Evolutionary conservation across 176 grass and related monocot genomes (phyloP), one percentile per base, ranked within the genome.

Genomic region (Zea mays): DNA sequence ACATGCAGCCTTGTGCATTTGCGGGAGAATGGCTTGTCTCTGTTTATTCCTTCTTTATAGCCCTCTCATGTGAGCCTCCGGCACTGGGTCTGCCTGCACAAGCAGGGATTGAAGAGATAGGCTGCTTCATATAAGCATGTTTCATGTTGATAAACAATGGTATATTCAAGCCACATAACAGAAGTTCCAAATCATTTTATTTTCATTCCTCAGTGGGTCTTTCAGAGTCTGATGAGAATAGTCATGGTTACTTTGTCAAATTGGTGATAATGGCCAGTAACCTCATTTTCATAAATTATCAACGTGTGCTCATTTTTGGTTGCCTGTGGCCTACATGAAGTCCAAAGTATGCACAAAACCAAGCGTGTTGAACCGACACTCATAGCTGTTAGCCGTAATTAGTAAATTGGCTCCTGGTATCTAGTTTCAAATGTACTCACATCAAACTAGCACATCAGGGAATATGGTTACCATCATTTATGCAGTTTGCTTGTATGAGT

Each of bases 251-350:
- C 50, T 39, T 45, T 48, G 62, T 67, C 10, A 27, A 39, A 5
- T 46, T 73, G 75, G 6, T 67, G 50, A 43, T 41, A 68, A 79
- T 54, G 45, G 52, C 40, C 15, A 15, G 8, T 62, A 75, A 42
- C 65, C 76, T 88, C 65, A 59, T 77, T 51, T 63, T 43, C 66
- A 72, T 41, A 85, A 72, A 71, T 62, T 65, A 72, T 76, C 33
- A 38, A 74, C 51, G 7, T 60, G 43, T 37, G 10, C 46, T 70
- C 45, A 27, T 81, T 81, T 86, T 52, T 10, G 15, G 19, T 51
- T 50, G n/a, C 44, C 9, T 41, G 50, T 47, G 36, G 56, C 56
- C 66, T 10, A 48, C 6, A 54, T 38, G 57, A 69, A 44, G 20
- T 71, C 13, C 36, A 34, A 70, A 60, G 12, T 58, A 67, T 69